A percentile compares a stretch with the other conserved stretches of the same genome.
Conservation (phyloP, 139 green algal species). For the Zygnema cylindricum region DNA sequence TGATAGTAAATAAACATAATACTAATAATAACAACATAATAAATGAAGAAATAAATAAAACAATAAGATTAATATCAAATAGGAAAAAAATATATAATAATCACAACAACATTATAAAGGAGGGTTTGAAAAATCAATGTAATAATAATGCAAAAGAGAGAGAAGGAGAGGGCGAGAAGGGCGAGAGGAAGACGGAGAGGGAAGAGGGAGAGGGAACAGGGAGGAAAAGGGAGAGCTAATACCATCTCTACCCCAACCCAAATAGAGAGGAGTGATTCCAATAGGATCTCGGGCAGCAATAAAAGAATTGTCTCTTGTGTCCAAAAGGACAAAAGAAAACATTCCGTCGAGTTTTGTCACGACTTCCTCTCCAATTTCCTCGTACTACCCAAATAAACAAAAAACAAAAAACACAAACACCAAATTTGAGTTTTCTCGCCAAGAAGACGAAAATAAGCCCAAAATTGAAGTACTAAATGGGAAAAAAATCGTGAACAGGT, state of each 20-base stretch:
- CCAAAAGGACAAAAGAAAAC: constrained; percentile 85
- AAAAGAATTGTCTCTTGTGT: constrained; percentile 75
- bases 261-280: constrained; percentile 93
- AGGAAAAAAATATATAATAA: too few species aligned
- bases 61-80: too few species aligned
- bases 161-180: constrained; percentile 7
- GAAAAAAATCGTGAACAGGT: too few species aligned
- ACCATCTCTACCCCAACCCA: constrained; percentile 78
- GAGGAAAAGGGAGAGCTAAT: neutral
- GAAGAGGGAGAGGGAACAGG: neutral
- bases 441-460: too few species aligned
- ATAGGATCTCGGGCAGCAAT: constrained; percentile 89
- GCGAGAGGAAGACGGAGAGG: neutral
- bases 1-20: neutral
- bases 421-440: too few species aligned
- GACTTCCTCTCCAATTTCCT: constrained; percentile 77
- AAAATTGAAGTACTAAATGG: too few species aligned
- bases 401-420: too few species aligned
- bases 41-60: neutral
- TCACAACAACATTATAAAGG: too few species aligned
- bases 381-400: constrained; percentile 80
- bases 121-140: too few species aligned
- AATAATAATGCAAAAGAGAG: neutral
- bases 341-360: constrained; percentile 91
- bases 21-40: neutral